Percentiles rank a stretch among this genome's conserved stretches.
Evolutionary conservation across 805 yeast genomes (phyloP).

Genomic region (Starmerella tilneyi): DNA sequence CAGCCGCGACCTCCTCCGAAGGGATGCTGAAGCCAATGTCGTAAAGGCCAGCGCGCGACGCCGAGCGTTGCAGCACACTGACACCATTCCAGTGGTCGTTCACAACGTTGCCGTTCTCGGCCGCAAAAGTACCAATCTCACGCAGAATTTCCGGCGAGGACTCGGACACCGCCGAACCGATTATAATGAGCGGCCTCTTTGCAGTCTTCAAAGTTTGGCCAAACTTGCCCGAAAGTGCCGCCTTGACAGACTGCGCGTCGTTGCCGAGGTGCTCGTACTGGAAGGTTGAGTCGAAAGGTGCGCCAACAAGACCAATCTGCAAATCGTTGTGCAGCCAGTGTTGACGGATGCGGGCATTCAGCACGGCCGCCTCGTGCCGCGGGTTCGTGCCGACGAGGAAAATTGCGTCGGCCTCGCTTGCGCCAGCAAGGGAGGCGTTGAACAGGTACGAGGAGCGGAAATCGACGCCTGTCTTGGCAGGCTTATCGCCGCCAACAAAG

Average conservation of each 20-base stretch:
- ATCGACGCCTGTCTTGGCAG: conserved; percentile 60
- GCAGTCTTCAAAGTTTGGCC: conserved; percentile 62
- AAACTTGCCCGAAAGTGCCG: conserved; percentile 54
- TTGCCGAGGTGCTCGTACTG: conserved; percentile 53
- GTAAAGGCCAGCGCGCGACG: conserved; percentile 77
- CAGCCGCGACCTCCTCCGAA: conserved; percentile 38
- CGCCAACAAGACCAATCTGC: conserved; percentile 58
- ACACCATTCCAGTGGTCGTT: conserved; percentile 73
- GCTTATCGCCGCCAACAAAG: conserved; percentile 44
- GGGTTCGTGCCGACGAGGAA: conserved; percentile 79
- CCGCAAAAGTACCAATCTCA: conserved; percentile 48
- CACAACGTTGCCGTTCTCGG: conserved; percentile 48
- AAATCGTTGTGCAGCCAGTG: conserved; percentile 66
- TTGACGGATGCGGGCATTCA: conserved; percentile 73
- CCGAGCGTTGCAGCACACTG: conserved; percentile 71
- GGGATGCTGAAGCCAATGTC: conserved; percentile 65
- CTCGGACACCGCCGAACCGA: conserved; percentile 72
- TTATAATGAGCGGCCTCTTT: conserved; percentile 62
- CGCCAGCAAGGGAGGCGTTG: conserved; percentile 68
- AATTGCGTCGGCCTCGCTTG: conserved; percentile 74
- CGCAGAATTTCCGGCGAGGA: conserved; percentile 39
- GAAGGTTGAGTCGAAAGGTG: conserved; percentile 67
- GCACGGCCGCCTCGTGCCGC: conserved; percentile 80
- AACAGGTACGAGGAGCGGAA: conserved; percentile 69
- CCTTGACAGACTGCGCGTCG: conserved; percentile 44